phyloP scores from a whole-genome alignment of 2,329 filamentous ascomycete species.

The Ramularia endophylla region DNA sequence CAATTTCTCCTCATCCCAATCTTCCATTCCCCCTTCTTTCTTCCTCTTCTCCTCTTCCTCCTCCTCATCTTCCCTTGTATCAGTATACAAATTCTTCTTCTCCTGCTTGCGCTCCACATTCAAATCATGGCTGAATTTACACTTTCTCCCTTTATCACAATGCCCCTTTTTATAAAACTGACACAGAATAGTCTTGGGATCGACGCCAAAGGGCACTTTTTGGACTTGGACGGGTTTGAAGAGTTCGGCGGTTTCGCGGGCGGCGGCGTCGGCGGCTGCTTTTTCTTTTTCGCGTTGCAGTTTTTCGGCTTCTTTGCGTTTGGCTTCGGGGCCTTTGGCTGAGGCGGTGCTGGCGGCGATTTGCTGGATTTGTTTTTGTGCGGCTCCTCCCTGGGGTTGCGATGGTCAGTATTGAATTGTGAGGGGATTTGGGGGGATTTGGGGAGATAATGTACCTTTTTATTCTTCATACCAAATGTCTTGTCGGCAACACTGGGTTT shows the following conservation, averaged over 20 bases:
- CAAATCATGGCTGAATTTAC: conserved; percentile 94
- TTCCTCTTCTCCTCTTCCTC: conserved; percentile 65
- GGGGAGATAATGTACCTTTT: too few relatives aligned
- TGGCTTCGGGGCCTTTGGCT: conserved; percentile 79
- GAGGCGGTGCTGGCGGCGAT: conserved; percentile 67
- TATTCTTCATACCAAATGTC: conserved; percentile 99
- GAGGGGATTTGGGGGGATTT: too few relatives aligned
- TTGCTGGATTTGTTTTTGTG: conserved; percentile 85
- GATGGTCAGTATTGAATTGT: too few relatives aligned
- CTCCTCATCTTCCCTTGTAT: conserved; percentile 67
- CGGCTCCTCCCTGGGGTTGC: conserved; percentile 69
- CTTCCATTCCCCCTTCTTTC: conserved; percentile 86
- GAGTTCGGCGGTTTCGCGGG: conserved; percentile 70
- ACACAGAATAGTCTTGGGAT: conserved; percentile 95
- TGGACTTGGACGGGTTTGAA: conserved; percentile 94
- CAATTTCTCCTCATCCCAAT: conserved; percentile 98
- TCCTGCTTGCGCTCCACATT: conserved; percentile 84
- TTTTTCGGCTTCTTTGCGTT: conserved; percentile 65
- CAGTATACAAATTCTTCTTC: conserved; percentile 88
- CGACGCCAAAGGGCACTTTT: conserved; percentile 95
- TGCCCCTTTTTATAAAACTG: conserved; percentile 96
- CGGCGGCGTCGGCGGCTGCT: conserved; percentile 78
- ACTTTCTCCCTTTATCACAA: conserved; percentile 94
- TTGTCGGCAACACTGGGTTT: conserved; percentile 76
- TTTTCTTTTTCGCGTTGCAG: conserved; percentile 75